phyloP scores from a whole-genome alignment of 2,329 filamentous ascomycete species.

The Fusarium sacchari region DNA sequence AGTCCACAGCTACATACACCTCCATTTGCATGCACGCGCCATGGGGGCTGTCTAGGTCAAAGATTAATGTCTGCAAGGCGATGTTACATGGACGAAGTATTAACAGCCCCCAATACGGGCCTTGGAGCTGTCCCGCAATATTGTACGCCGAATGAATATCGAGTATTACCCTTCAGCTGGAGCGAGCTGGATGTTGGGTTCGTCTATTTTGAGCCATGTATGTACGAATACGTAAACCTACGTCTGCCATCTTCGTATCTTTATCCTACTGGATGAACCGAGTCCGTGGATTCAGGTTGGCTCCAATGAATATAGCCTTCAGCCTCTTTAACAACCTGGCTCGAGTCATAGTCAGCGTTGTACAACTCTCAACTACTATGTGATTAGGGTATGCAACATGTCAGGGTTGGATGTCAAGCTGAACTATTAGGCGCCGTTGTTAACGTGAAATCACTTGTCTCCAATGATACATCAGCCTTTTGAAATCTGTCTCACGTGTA shows the following conservation, averaged over 20 bases:
- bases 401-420: background rate
- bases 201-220: background rate
- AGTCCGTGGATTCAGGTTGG: background rate
- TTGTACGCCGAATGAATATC: background rate
- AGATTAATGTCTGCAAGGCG: background rate
- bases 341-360: conserved; percentile 6
- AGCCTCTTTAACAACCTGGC: background rate
- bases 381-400: background rate
- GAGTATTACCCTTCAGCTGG: background rate
- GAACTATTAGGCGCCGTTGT: background rate
- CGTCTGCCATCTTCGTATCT: background rate
- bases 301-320: background rate
- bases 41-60: background rate
- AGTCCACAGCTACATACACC: background rate
- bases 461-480: background rate
- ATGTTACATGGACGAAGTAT: background rate
- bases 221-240: background rate
- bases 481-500: background rate
- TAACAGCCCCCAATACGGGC: conserved; percentile 1
- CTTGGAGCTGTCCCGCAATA: background rate
- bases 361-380: background rate
- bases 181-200: background rate
- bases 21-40: background rate
- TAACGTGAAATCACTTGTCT: background rate
- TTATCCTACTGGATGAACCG: background rate